A percentile compares a stretch with the other conserved stretches of the same genome.
These are phyloP conservation scores for Ploettnerulaceae sp. DNA, from an alignment of 2,329 filamentous ascomycete species.

Conservation along the genomic window DNA sequence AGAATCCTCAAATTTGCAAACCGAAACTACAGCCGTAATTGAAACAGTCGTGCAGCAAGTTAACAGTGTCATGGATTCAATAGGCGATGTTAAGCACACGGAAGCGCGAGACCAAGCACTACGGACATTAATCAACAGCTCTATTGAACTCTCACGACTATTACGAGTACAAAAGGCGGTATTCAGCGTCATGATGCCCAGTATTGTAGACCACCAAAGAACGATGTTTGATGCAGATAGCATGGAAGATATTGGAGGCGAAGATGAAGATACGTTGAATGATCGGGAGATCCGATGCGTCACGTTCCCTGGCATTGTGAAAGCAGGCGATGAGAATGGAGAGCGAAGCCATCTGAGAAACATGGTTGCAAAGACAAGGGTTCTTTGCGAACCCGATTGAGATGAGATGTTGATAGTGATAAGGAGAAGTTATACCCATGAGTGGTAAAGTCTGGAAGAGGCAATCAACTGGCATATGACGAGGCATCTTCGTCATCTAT, in stretches of 20 bases:
- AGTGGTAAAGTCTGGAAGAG: background rate
- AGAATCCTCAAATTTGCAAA: conserved; percentile 45
- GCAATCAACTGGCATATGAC: background rate
- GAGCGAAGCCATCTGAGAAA: conserved; percentile 56
- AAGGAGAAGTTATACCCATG: background rate
- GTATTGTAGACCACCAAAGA: conserved; percentile 45
- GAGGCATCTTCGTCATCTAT: background rate
- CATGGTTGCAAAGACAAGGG: conserved; percentile 61
- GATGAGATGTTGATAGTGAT: background rate
- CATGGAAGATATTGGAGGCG: conserved; percentile 63
- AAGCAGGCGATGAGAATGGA: conserved; percentile 60
- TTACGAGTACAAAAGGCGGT: conserved; percentile 55
- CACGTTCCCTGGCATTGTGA: conserved; percentile 60
- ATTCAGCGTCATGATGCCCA: conserved; percentile 52
- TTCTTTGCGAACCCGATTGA: conserved; percentile 46
- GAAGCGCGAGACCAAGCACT: conserved; percentile 48
- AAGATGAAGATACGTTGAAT: conserved; percentile 51
- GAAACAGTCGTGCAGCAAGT: conserved; percentile 43
- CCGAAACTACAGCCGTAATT: conserved; percentile 41
- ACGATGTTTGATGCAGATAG: conserved; percentile 51
- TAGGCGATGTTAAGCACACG: conserved; percentile 35
- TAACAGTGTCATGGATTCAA: conserved; percentile 45
- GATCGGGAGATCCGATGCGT: conserved; percentile 55
- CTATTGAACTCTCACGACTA: conserved; percentile 52
- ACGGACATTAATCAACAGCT: conserved; percentile 46